phyloP scores from a whole-genome alignment of 2,329 filamentous ascomycete genomes.

The Fusarium protoensiforme region DNA sequence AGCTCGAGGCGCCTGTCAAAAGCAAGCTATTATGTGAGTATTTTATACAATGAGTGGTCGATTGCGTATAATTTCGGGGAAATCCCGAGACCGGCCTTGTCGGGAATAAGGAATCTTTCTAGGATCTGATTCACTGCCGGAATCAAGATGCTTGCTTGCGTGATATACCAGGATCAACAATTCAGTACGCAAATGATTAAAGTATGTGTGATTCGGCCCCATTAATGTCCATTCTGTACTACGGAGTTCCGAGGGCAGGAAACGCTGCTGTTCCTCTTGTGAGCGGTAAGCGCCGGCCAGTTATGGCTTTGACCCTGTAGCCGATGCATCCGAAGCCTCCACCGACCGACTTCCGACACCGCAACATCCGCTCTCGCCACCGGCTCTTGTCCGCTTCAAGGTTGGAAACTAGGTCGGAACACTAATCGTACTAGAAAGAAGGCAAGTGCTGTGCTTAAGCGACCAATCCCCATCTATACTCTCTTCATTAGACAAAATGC shows the following conservation, averaged over 20 bases:
- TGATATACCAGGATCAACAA: neutral
- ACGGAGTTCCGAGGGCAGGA: neutral
- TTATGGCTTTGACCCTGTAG: neutral
- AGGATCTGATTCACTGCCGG: neutral
- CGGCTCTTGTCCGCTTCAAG: neutral
- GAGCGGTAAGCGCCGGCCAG: neutral
- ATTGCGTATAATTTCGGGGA: slow-evolving; percentile 8
- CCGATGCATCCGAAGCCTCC: slow-evolving; percentile 3
- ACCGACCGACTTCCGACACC: slow-evolving; percentile 24
- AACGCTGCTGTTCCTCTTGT: neutral
- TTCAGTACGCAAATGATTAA: neutral
- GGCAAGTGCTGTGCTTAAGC: neutral
- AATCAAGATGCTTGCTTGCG: neutral
- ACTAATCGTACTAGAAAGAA: neutral
- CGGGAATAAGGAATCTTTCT: neutral
- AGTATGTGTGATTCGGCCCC: neutral
- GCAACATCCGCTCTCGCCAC: neutral
- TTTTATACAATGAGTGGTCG: slow-evolving; percentile 17
- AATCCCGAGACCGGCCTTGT: neutral
- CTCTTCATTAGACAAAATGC: slow-evolving; percentile 1
- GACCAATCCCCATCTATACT: neutral
- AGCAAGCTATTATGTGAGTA: slow-evolving; percentile 9
- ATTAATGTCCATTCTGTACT: neutral
- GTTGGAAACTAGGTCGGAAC: neutral
- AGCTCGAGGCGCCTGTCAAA: neutral